Percentiles rank a stretch among this genome's conserved stretches.
phyloP scores from a whole-genome alignment of 2,329 filamentous ascomycete genomes.

The Pseudogymnoascus sp. region DNA sequence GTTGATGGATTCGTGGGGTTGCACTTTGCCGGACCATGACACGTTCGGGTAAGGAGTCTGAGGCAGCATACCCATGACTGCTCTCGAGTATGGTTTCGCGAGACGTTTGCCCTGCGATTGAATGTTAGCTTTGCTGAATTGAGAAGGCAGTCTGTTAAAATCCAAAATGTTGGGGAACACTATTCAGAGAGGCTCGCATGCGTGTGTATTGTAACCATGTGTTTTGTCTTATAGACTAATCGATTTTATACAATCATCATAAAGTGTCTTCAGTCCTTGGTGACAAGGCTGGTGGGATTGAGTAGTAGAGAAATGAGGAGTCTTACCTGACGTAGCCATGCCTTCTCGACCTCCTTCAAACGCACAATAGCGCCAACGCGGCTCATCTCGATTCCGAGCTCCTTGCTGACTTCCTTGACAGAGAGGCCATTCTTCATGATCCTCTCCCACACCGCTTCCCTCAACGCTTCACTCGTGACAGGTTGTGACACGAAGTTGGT shows the following conservation, averaged over 20 bases:
- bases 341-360: conserved; percentile 59
- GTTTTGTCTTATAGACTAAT: conserved; percentile 99
- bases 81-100: conserved; percentile 66
- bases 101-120: conserved; percentile 60
- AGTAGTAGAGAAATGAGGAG: conserved; percentile 16
- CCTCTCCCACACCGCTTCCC: conserved; percentile 53
- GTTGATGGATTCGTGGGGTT: conserved; percentile 47
- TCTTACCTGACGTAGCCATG: conserved; percentile 56
- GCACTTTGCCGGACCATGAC: neutral
- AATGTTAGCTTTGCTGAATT: conserved; percentile 18
- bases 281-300: conserved; percentile 13
- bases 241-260: conserved; percentile 72
- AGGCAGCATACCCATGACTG: conserved; percentile 74
- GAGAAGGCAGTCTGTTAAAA: conserved; percentile 3
- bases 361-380: conserved; percentile 62
- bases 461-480: conserved; percentile 55
- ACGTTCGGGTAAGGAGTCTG: conserved; percentile 49
- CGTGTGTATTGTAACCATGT: conserved; percentile 78
- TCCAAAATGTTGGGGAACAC: conserved; percentile 17
- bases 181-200: conserved; percentile 68
- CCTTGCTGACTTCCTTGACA: conserved; percentile 53
- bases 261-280: conserved; percentile 10
- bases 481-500: conserved; percentile 48
- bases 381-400: conserved; percentile 57
- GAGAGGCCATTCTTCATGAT: conserved; percentile 47